phyloP scores from a whole-genome alignment of 2,329 filamentous ascomycete species.

The Coleophoma crateriformis region DNA sequence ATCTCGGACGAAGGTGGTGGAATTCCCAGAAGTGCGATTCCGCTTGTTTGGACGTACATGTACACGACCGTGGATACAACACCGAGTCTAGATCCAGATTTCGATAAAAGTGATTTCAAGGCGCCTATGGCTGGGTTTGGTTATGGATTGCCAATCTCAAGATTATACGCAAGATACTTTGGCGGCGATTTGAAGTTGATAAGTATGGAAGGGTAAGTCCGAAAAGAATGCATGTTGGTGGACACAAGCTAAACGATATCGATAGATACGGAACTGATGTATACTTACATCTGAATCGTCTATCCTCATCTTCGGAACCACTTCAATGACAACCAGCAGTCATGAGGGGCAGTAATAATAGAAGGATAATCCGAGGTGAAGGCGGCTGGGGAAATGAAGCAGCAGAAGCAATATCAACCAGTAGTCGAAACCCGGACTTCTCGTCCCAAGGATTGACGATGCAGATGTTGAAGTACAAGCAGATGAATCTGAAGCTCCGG shows the following conservation, averaged over 20 bases:
- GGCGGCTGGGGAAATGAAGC: background rate
- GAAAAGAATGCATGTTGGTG: too few species aligned
- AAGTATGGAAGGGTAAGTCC: constrained; percentile 92
- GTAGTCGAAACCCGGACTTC: constrained; percentile 11
- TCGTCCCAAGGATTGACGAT: constrained; percentile 59
- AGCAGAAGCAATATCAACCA: background rate
- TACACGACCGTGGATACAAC: constrained; percentile 98
- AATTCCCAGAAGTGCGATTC: constrained; percentile 87
- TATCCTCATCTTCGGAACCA: constrained; percentile 93
- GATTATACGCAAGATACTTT: constrained; percentile 94
- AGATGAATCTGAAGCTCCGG: constrained; percentile 60
- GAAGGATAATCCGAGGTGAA: background rate
- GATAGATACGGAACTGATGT: constrained; percentile 92
- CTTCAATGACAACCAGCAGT: constrained; percentile 74
- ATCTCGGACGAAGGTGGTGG: constrained; percentile 95
- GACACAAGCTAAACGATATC: too few species aligned
- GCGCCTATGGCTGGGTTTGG: constrained; percentile 98
- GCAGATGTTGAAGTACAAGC: constrained; percentile 41
- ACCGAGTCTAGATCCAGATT: constrained; percentile 90
- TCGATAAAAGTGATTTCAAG: constrained; percentile 99
- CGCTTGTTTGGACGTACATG: constrained; percentile 99
- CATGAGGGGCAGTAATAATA: background rate
- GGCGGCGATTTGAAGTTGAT: constrained; percentile 96
- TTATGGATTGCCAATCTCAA: constrained; percentile 92
- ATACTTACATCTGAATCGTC: constrained; percentile 92